These are phyloP conservation scores for Yarrowia hollandica DNA, from an alignment of 805 yeast genomes.

Conservation along the genomic window DNA sequence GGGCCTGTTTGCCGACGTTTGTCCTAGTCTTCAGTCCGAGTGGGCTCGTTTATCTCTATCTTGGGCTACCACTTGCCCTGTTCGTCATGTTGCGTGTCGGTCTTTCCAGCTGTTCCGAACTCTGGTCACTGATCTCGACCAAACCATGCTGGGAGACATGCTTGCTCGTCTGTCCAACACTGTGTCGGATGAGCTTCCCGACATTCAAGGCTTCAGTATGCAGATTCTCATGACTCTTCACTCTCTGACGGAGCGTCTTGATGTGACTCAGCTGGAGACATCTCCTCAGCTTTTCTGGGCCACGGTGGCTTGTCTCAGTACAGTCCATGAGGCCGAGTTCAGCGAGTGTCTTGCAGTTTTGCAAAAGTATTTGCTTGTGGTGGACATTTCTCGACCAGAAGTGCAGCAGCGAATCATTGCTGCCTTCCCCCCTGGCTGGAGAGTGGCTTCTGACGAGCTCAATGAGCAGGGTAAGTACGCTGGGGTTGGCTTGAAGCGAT, in stretches of 20 bases:
- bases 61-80: slow-evolving; percentile 98
- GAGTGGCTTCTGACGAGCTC: slow-evolving; percentile 45
- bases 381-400: slow-evolving; percentile 81
- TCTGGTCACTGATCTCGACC: slow-evolving; percentile 76
- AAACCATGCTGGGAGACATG: slow-evolving; percentile 89
- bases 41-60: slow-evolving; percentile 83
- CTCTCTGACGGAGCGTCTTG: slow-evolving; percentile 84
- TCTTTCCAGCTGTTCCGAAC: slow-evolving; percentile 93
- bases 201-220: slow-evolving; percentile 95
- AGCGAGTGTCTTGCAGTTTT: slow-evolving; percentile 82
- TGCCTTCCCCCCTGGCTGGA: slow-evolving; percentile 94
- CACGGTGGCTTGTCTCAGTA: slow-evolving; percentile 83
- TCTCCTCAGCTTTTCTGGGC: slow-evolving; percentile 97
- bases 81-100: slow-evolving; percentile 93
- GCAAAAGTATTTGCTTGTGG: slow-evolving; percentile 79
- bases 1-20: slow-evolving; percentile 48
- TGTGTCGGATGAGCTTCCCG: slow-evolving; percentile 81
- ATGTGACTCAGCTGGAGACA: slow-evolving; percentile 72
- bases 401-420: slow-evolving; percentile 79
- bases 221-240: slow-evolving; percentile 95
- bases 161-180: slow-evolving; percentile 90
- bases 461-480: slow-evolving; percentile 19
- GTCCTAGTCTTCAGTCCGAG: slow-evolving; percentile 60
- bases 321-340: slow-evolving; percentile 90
- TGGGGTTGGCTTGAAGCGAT: slow-evolving; percentile 17